phyloP scores from a whole-genome alignment of 2,329 filamentous ascomycete species.

The Fusarium lyarnte region DNA sequence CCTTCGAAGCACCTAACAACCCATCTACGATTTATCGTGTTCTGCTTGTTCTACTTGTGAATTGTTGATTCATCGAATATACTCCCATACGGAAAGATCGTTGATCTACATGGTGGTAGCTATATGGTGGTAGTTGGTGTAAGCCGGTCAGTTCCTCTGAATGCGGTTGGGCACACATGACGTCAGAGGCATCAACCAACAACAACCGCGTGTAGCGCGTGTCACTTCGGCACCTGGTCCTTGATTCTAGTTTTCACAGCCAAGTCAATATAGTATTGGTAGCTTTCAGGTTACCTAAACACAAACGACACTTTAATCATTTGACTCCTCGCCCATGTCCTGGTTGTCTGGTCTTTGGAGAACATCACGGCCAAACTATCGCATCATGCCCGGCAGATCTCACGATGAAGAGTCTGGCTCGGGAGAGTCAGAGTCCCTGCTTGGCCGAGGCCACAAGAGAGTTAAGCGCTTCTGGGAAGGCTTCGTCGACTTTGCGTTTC shows the following conservation, averaged over 20 bases:
- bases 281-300: background rate
- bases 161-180: background rate
- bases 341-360: conserved; percentile 23
- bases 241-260: conserved; percentile 3
- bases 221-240: background rate
- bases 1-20: background rate
- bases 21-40: background rate
- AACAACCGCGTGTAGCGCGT: conserved; percentile 22
- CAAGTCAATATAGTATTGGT: background rate
- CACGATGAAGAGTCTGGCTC: conserved; percentile 50
- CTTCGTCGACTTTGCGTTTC: conserved; percentile 77
- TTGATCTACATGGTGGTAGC: too few species aligned
- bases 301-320: background rate
- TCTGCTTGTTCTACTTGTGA: background rate
- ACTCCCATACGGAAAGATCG: background rate
- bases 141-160: background rate
- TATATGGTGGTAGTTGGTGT: background rate
- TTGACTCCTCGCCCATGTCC: conserved; percentile 4
- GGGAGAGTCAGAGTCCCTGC: conserved; percentile 51
- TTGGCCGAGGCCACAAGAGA: conserved; percentile 57
- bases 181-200: conserved; percentile 9
- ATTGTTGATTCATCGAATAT: background rate
- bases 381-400: conserved; percentile 40
- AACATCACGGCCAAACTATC: conserved; percentile 22
- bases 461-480: conserved; percentile 66